Conservation (phyloP, 306 rosid species). For the Crataegus laevigata region DNA sequence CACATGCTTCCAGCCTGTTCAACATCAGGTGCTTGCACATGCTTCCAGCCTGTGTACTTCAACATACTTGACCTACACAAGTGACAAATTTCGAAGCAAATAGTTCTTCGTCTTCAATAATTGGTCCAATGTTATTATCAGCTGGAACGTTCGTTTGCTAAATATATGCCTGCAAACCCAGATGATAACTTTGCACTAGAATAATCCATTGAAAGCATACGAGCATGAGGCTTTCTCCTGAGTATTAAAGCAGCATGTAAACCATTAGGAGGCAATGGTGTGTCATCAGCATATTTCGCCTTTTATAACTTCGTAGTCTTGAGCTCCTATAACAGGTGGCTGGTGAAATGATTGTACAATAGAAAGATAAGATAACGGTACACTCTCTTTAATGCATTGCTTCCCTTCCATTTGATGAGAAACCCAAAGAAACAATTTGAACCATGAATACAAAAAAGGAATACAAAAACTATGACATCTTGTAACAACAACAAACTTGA, state of each 20-base stretch:
- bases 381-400: slow-evolving; percentile 25
- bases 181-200: slow-evolving; percentile 57
- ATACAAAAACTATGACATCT: not conserved
- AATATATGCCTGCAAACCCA: slow-evolving; percentile 68
- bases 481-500: not conserved
- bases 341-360: slow-evolving; percentile 71
- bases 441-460: not conserved
- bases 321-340: slow-evolving; percentile 65
- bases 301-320: slow-evolving; percentile 78
- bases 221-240: slow-evolving; percentile 90
- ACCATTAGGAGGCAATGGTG: slow-evolving; percentile 56
- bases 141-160: slow-evolving; percentile 70
- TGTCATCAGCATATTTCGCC: slow-evolving; percentile 84
- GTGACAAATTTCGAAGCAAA: slow-evolving; percentile 73
- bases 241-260: slow-evolving; percentile 82
- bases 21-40: too few relatives aligned
- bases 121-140: slow-evolving; percentile 61
- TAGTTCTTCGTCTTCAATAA: slow-evolving; percentile 72
- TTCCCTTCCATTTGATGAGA: slow-evolving; percentile 60
- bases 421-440: slow-evolving; percentile 89
- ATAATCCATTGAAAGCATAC: slow-evolving; percentile 59
- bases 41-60: too few relatives aligned
- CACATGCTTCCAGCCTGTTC: too few relatives aligned
- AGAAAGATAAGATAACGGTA: slow-evolving; percentile 69
- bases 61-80: slow-evolving; percentile 98